Base-by-base conservation (phyloP, 176 grass and related monocot species). In the Oryza punctata region DNA sequence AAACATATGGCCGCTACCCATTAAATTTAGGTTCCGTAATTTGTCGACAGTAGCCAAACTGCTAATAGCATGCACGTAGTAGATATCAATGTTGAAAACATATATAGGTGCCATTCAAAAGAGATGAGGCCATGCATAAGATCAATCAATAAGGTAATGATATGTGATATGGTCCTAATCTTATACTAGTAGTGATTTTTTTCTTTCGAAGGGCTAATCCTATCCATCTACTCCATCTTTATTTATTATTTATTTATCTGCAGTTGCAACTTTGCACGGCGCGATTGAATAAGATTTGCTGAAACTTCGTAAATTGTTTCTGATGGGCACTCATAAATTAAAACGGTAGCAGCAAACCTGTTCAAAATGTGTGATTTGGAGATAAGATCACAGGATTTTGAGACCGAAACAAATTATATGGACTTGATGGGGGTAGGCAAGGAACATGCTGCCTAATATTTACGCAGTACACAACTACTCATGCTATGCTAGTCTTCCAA, bases 151-250 rank as follows among this genome's bases (percentile, higher is more conserved):
- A 70, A 70, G 1, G 12, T 40, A 69, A 23, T 68, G 32, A 19
- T 69, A 13, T 21, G 50, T 21, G 8, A 18, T 7, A 21, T 57
- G 16, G 18, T 52, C 1, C 15, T 57, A 21, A 19, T 7, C 50
- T 52, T 7, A 47, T 47, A 4, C 7, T 45, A 45, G 32, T 32
- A 1, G 5, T 35, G 5, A 33, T 46, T 14, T 46, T 46, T 46
- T 15, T 47, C 12, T 3, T 15, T 15, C 45, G 13, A 1, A 3
- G 45, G 45, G 45, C 49, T 19, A 52, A 52, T 38, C 18, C 33
- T 69, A 40, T 23, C 67, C 13, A 43, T 70, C 12, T 72, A 72
- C 23, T 45, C 69, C 69, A 72, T 45, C 69, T 26, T 72, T 72
- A 23, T 10, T 41, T 70, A 41, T 40, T 52, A 19, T 52, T 52